A percentile compares a stretch with the other conserved stretches of the same genome.
phyloP scores from a whole-genome alignment of 2,329 filamentous ascomycete genomes.

The Pezicula neosporulosa region DNA sequence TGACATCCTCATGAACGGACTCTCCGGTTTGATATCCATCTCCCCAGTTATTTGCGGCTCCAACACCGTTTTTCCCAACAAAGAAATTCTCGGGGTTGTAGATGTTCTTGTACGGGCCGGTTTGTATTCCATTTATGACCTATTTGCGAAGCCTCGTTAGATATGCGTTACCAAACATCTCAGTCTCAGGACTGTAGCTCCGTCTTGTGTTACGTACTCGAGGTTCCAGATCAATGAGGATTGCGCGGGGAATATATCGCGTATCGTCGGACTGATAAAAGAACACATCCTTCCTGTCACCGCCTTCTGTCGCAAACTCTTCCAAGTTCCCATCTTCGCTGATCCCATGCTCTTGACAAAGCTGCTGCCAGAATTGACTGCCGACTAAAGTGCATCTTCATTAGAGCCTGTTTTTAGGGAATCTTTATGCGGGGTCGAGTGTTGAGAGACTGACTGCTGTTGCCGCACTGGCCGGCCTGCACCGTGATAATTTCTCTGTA shows the following conservation, averaged over 20 bases:
- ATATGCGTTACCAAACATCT: background rate
- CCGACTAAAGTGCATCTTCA: slow-evolving; percentile 59
- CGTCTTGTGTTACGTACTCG: slow-evolving; percentile 49
- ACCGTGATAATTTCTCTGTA: slow-evolving; percentile 96
- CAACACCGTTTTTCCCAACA: slow-evolving; percentile 87
- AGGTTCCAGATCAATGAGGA: slow-evolving; percentile 91
- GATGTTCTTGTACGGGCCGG: slow-evolving; percentile 93
- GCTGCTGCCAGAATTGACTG: slow-evolving; percentile 97
- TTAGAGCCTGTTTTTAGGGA: slow-evolving; percentile 8
- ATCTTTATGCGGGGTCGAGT: slow-evolving; percentile 5
- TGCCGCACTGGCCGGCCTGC: slow-evolving; percentile 98
- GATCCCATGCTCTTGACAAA: slow-evolving; percentile 97
- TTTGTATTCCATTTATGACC: slow-evolving; percentile 91
- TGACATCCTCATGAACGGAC: slow-evolving; percentile 88
- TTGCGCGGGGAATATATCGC: slow-evolving; percentile 93
- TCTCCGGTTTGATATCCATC: slow-evolving; percentile 94
- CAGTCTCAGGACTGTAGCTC: no score
- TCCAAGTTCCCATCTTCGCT: slow-evolving; percentile 96
- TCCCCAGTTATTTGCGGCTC: slow-evolving; percentile 98
- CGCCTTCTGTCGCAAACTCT: slow-evolving; percentile 95
- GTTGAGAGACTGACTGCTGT: slow-evolving; percentile 74
- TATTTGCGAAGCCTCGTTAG: slow-evolving; percentile 22
- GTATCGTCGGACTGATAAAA: slow-evolving; percentile 99
- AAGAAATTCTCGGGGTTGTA: slow-evolving; percentile 99
- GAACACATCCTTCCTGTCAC: slow-evolving; percentile 97